Base-by-base conservation (phyloP, 1,139 yeast species). In the Lodderomyces pseudojiufengensis region DNA sequence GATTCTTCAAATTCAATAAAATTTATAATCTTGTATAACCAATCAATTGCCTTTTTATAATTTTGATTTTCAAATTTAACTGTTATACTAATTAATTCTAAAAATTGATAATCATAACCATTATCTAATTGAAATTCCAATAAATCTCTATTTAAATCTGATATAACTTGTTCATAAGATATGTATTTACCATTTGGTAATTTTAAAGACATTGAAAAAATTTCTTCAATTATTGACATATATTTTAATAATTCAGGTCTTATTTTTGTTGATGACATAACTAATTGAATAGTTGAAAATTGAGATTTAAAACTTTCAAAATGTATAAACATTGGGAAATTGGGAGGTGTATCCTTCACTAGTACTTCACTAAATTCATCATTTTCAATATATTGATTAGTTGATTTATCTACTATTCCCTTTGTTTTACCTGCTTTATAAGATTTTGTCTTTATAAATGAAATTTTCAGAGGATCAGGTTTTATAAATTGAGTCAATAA, bases 261-360 rank as follows among this genome's bases (percentile, higher is more conserved):
- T 3, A 88, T 66, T n/a, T 59, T 66, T 7, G 74, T 65, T 0
- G 95, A 75, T 1, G 94, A 79, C 51, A 85, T 58, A 24, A 84
- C 61, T 24, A 87, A 55, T 42, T 79, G 75, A 15, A 87, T 68
- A n/a, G 84, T 78, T 16, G 86, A 77, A 55, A 92, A 92, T 51
- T 84, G 80, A 2, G 97, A 85, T 38, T 79, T 74, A 54, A 77
- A 84, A 44, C 82, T 77, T 58, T 92, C 97, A 49, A 84, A 74
- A 52, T 88, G 95, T 37, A 88, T 58, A 45, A 78, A 81, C 27
- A 88, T 57, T 6, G 95, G 90, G 46, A 82, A 73, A 26, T 70
- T 63, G 9, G 34, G 13, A 7, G 82, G 80, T 1, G 70, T 52
- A 43, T 73, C 77, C 1, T 49, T 45, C 48, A 33, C 35, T 42